A percentile compares a stretch with the other conserved stretches of the same genome.
Conservation (phyloP, 441 rosid genomes). For the Pelargonium australe region DNA sequence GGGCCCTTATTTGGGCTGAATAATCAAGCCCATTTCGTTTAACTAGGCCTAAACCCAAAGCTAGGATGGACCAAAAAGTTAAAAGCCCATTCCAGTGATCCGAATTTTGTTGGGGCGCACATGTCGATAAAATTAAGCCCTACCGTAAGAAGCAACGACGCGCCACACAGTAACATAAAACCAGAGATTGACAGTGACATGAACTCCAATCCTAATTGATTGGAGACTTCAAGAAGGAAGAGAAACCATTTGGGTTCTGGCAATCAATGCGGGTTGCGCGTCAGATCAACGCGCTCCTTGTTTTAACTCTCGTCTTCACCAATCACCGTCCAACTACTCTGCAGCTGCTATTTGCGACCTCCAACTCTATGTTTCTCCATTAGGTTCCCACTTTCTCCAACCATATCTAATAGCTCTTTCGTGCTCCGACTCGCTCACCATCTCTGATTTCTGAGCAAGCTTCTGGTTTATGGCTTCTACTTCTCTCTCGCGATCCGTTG, state of each 20-base stretch:
- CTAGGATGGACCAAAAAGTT: neutral
- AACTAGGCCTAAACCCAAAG: neutral
- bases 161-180: conserved; percentile 4
- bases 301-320: neutral
- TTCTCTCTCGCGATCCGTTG: conserved; percentile 16
- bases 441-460: neutral
- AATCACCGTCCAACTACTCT: neutral
- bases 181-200: conserved; percentile 3
- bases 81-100: neutral
- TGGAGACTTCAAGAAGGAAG: neutral
- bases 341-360: neutral
- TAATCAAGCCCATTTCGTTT: neutral
- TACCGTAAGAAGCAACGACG: neutral
- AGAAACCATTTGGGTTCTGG: neutral
- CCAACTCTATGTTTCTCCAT: neutral
- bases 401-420: neutral
- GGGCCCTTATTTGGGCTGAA: neutral
- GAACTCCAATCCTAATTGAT: conserved; percentile 1
- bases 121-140: neutral
- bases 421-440: neutral
- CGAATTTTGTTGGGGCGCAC: neutral
- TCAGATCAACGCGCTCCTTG: neutral
- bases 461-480: conserved; percentile 37
- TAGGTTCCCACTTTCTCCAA: neutral
- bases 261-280: neutral